A percentile compares a stretch with the other conserved stretches of the same genome.
These are phyloP conservation scores for Termitomyces sp. DNA, from an alignment of 768 basidiomycete species.

Conservation along the genomic window DNA sequence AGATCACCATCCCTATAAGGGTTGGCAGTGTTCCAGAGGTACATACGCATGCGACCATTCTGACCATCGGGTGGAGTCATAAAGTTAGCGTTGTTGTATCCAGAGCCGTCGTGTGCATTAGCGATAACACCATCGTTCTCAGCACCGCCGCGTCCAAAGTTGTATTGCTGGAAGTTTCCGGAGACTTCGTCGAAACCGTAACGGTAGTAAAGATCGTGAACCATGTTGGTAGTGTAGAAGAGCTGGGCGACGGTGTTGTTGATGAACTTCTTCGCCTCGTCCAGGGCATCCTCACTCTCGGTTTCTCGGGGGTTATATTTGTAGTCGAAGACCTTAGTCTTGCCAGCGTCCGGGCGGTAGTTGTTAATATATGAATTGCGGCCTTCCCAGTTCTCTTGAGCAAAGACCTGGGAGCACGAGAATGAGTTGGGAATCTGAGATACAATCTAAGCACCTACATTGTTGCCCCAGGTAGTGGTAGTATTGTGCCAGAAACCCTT, in stretches of 20 bases:
- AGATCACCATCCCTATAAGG: conserved; percentile 95
- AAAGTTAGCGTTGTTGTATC: conserved; percentile 92
- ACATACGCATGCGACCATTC: conserved; percentile 94
- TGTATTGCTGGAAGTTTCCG: conserved; percentile 98
- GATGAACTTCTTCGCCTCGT: conserved; percentile 78
- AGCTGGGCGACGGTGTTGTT: conserved; percentile 85
- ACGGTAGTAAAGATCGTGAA: conserved; percentile 81
- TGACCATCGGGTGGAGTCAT: conserved; percentile 82
- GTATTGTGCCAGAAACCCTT: conserved; percentile 54
- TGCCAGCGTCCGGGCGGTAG: conserved; percentile 72
- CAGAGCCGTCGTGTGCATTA: conserved; percentile 94
- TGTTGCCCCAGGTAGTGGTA: conserved; percentile 86
- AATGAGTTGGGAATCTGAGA: background rate
- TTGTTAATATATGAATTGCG: conserved; percentile 63
- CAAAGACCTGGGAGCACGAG: conserved; percentile 56
- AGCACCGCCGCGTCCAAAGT: conserved; percentile 86
- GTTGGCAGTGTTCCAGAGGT: conserved; percentile 87
- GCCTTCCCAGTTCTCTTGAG: conserved; percentile 92
- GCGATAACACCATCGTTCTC: conserved; percentile 90
- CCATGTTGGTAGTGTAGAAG: conserved; percentile 82
- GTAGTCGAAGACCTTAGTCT: conserved; percentile 60
- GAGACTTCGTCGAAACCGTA: conserved; percentile 90
- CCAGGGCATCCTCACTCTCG: conserved; percentile 51
- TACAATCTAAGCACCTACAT: conserved; percentile 36
- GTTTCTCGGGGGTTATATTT: conserved; percentile 67